Conservation (phyloP, 179 eudicot genomes). For the Vitellaria paradoxa region DNA sequence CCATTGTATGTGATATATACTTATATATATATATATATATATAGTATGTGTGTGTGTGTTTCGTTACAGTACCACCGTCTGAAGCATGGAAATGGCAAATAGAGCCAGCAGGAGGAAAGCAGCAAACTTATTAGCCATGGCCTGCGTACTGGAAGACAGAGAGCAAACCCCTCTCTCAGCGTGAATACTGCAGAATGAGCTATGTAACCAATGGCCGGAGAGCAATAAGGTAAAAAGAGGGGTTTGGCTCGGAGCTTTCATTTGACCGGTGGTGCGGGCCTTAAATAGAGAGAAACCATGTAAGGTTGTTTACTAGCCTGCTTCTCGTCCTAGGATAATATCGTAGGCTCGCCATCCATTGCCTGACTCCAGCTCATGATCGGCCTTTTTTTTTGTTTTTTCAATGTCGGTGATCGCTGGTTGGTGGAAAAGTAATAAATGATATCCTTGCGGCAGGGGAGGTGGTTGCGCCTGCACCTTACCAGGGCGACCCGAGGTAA, state of each 20-base stretch:
- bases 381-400: background rate
- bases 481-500: background rate
- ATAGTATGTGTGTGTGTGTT: background rate
- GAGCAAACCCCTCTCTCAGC: background rate
- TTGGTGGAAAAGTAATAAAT: background rate
- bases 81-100: conserved; percentile 42
- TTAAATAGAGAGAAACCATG: background rate
- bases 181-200: background rate
- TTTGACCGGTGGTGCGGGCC: background rate
- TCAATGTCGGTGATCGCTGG: background rate
- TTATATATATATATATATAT: background rate
- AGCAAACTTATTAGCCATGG: conserved; percentile 39
- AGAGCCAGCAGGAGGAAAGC: conserved; percentile 33
- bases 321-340: background rate
- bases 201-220: background rate
- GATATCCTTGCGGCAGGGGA: too few species aligned
- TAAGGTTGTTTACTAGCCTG: background rate
- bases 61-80: conserved; percentile 23
- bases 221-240: background rate
- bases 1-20: too few species aligned
- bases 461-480: too few species aligned
- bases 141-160: background rate
- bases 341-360: background rate
- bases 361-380: background rate
- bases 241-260: background rate